These are phyloP conservation scores for Globomyces pollinis-pini DNA, from an alignment of 192 early-diverging fungal species.

Conservation along the genomic window DNA sequence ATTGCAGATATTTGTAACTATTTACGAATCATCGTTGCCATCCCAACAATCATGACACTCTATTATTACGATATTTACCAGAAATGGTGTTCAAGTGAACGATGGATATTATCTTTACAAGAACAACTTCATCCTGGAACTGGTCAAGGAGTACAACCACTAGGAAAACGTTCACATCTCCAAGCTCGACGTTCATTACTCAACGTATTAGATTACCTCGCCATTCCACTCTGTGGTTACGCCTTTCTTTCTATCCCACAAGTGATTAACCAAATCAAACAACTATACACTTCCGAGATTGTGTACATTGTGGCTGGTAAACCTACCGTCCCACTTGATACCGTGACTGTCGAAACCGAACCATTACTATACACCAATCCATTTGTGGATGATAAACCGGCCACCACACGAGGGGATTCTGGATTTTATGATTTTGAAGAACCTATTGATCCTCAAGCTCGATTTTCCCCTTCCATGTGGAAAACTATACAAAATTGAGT, in stretches of 20 bases:
- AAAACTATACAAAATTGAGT: no score
- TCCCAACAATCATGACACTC: slow-evolving; percentile 15
- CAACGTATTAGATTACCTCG: slow-evolving; percentile 26
- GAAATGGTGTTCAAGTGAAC: slow-evolving; percentile 23
- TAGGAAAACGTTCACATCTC: slow-evolving; percentile 20
- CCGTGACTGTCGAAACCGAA: background rate
- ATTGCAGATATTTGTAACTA: slow-evolving; percentile 18
- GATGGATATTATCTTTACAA: slow-evolving; percentile 18
- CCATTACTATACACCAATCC: background rate
- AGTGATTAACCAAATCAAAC: slow-evolving; percentile 21
- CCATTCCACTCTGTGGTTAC: slow-evolving; percentile 22
- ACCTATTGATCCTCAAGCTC: slow-evolving; percentile 7
- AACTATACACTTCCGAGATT: slow-evolving; percentile 25
- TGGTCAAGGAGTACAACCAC: slow-evolving; percentile 22
- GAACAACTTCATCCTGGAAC: slow-evolving; percentile 15
- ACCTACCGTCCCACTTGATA: slow-evolving; percentile 18
- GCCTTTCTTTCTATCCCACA: slow-evolving; percentile 23
- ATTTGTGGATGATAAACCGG: background rate
- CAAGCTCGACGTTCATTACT: slow-evolving; percentile 5
- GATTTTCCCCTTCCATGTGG: slow-evolving; percentile 7
- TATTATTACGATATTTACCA: slow-evolving; percentile 32
- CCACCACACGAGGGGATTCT: slow-evolving; percentile 8
- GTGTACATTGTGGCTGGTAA: slow-evolving; percentile 27
- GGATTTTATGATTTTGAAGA: slow-evolving; percentile 14
- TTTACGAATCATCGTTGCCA: slow-evolving; percentile 11